Conservation (phyloP, 768 basidiomycete species). For the Tulasnella sp. region DNA sequence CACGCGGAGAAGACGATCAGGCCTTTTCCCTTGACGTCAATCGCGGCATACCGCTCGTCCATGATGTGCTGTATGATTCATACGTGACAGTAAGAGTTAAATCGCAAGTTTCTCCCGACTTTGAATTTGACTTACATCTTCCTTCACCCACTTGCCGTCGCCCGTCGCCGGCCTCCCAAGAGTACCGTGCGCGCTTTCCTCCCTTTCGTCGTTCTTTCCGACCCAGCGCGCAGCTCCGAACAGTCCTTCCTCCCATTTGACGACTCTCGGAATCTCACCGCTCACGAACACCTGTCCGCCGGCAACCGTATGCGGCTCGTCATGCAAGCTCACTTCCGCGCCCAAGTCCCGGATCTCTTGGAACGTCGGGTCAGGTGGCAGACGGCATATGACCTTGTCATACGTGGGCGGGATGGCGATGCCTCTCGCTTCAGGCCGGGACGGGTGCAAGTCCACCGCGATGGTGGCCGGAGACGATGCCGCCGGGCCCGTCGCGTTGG, state of each 20-base stretch:
- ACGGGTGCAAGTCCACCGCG: slow-evolving; percentile 71
- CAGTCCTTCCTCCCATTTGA: slow-evolving; percentile 63
- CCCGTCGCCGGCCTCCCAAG: slow-evolving; percentile 25
- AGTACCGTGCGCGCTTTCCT: background rate
- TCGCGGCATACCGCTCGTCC: slow-evolving; percentile 75
- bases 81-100: background rate
- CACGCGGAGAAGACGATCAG: slow-evolving; percentile 80
- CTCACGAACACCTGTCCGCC: slow-evolving; percentile 70
- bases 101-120: too few species aligned
- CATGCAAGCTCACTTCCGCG: slow-evolving; percentile 55
- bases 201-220: slow-evolving; percentile 30
- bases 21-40: slow-evolving; percentile 80
- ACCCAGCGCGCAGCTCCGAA: slow-evolving; percentile 64
- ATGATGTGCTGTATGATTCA: slow-evolving; percentile 55
- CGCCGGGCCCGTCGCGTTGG: slow-evolving; percentile 25
- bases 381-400: slow-evolving; percentile 54
- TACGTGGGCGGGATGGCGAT: slow-evolving; percentile 62
- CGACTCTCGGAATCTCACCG: slow-evolving; percentile 72
- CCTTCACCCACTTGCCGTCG: slow-evolving; percentile 48
- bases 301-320: slow-evolving; percentile 55
- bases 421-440: slow-evolving; percentile 67
- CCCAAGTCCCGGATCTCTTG: slow-evolving; percentile 56
- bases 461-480: slow-evolving; percentile 37
- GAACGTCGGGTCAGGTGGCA: slow-evolving; percentile 71
- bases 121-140: slow-evolving; percentile 46